These are phyloP conservation scores for Boletales sp. DNA, from an alignment of 768 basidiomycete species.

Conservation along the genomic window DNA sequence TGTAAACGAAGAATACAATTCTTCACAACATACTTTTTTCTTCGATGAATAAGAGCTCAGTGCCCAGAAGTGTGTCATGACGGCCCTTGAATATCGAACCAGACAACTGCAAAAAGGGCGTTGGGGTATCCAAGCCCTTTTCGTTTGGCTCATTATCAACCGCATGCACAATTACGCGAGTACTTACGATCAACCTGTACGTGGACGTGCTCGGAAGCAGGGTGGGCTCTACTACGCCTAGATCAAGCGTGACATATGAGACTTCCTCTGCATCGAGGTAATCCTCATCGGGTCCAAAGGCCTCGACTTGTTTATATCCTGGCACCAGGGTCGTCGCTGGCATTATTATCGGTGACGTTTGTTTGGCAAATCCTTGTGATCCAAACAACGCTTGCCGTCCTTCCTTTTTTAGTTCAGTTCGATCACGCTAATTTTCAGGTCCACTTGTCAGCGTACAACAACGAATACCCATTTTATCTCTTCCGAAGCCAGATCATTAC, in stretches of 20 bases:
- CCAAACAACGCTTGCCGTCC: constrained; percentile 22
- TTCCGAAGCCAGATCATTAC: no score
- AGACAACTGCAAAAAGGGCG: constrained; percentile 72
- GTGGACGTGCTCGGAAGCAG: constrained; percentile 67
- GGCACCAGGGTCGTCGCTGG: constrained; percentile 37
- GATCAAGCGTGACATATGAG: constrained; percentile 69
- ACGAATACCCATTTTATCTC: no score
- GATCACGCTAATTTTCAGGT: no score
- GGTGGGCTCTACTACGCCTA: constrained; percentile 68
- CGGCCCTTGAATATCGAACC: constrained; percentile 71
- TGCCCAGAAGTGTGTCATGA: constrained; percentile 66
- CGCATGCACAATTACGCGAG: not conserved
- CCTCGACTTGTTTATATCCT: constrained; percentile 64
- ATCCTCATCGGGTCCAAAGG: constrained; percentile 64
- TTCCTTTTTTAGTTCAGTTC: no score
- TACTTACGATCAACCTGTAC: constrained; percentile 70
- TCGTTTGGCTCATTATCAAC: not conserved
- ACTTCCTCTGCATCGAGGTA: constrained; percentile 52
- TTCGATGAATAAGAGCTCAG: constrained; percentile 73
- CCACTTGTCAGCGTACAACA: no score
- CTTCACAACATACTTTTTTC: constrained; percentile 46
- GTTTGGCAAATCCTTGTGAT: constrained; percentile 23
- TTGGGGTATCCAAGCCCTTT: constrained; percentile 75
- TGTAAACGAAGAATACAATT: not conserved
- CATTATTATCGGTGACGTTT: constrained; percentile 14